Percentiles rank a stretch among this genome's conserved stretches.
Conservation (phyloP, 2,329 filamentous ascomycete species). For the Alternaria burnsii region DNA sequence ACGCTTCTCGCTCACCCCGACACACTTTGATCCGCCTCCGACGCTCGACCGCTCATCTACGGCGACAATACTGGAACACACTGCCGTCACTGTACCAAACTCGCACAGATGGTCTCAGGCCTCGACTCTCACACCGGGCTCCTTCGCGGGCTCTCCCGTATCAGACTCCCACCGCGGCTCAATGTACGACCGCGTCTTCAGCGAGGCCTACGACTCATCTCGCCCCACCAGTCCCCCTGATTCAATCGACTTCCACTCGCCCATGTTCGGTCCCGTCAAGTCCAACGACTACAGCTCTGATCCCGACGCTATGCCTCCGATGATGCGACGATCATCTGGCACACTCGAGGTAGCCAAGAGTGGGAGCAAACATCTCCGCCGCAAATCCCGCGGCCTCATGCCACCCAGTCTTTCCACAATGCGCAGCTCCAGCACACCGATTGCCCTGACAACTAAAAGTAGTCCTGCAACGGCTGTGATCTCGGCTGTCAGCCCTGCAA, state of each 20-base stretch:
- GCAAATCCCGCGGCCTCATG: conserved; percentile 40
- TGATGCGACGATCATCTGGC: conserved; percentile 10
- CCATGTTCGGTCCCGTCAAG: conserved; percentile 63
- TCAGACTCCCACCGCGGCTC: conserved; percentile 75
- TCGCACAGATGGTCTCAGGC: conserved; percentile 70
- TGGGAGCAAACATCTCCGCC: conserved; percentile 23
- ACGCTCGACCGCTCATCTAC: conserved; percentile 57
- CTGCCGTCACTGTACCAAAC: conserved; percentile 66
- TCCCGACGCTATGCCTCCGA: conserved; percentile 18
- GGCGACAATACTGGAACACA: conserved; percentile 70
- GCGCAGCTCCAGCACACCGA: conserved; percentile 45
- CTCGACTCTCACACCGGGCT: conserved; percentile 72
- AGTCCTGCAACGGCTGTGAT: conserved; percentile 46
- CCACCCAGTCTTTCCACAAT: conserved; percentile 41
- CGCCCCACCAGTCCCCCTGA: conserved; percentile 79
- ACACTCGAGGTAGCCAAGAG: conserved; percentile 12
- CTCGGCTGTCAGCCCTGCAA: conserved; percentile 42
- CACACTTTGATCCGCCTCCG: conserved; percentile 56
- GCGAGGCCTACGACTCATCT: conserved; percentile 69
- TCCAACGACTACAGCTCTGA: conserved; percentile 34
- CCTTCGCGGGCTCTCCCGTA: conserved; percentile 80
- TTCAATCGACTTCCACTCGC: conserved; percentile 68
- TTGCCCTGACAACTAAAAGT: conserved; percentile 45
- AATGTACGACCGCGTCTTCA: conserved; percentile 78
- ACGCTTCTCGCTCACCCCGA: conserved; percentile 69